Evolutionary conservation across 805 yeast species (phyloP).

Genomic region (Maudiozyma bulderi): DNA sequence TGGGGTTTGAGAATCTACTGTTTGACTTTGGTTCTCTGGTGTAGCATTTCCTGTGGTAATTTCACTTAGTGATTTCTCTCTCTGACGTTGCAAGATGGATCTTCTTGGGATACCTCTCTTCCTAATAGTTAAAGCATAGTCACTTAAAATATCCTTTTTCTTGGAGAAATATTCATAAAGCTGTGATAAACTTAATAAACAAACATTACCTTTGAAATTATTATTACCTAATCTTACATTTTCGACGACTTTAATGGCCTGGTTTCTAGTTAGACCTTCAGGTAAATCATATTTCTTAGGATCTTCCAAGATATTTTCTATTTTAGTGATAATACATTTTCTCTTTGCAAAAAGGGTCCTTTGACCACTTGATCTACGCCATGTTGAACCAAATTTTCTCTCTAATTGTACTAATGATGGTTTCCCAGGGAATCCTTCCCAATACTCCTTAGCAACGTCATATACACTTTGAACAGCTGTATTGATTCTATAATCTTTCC

Average conservation of each 20-base stretch:
- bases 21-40: too few relatives aligned
- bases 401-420: constrained; percentile 23
- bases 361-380: constrained; percentile 23
- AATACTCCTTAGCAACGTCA: constrained; percentile 24
- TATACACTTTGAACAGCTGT: constrained; percentile 19
- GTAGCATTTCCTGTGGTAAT: not conserved
- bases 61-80: constrained; percentile 1
- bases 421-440: constrained; percentile 21
- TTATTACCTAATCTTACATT: constrained; percentile 26
- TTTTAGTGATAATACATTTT: constrained; percentile 19
- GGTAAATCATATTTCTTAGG: constrained; percentile 17
- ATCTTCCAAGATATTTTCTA: constrained; percentile 14
- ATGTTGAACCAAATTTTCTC: constrained; percentile 22
- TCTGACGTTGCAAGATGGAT: constrained; percentile 6
- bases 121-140: constrained; percentile 15
- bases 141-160: constrained; percentile 16
- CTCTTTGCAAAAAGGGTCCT: constrained; percentile 23
- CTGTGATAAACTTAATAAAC: constrained; percentile 18
- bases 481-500: constrained; percentile 14
- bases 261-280: constrained; percentile 9
- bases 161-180: constrained; percentile 22
- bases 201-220: constrained; percentile 12
- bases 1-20: too few relatives aligned
- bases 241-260: constrained; percentile 21
- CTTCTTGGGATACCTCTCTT: constrained; percentile 14